Percentiles rank a stretch among this genome's conserved stretches.
These are phyloP conservation scores for Kitagawia praeruptora DNA, from an alignment of 129 eudicot species.

Conservation along the genomic window DNA sequence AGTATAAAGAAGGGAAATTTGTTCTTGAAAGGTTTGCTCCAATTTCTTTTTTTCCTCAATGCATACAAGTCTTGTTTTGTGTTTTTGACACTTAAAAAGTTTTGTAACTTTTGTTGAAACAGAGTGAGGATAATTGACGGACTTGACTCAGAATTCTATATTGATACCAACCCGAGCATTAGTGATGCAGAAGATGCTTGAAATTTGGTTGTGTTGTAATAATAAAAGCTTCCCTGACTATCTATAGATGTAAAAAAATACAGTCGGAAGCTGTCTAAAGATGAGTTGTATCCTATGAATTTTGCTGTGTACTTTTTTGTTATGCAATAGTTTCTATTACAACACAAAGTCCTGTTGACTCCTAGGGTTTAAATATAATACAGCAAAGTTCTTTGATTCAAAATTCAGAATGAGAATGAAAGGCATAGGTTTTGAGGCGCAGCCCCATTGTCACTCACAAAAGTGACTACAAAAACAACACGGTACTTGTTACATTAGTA, in stretches of 20 bases:
- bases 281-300: not conserved
- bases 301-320: not conserved
- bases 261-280: not conserved
- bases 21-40: conserved; percentile 27
- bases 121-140: conserved; percentile 81
- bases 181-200: conserved; percentile 70
- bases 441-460: not conserved
- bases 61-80: not conserved
- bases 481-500: not conserved
- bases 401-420: not conserved
- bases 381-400: not conserved
- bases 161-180: conserved; percentile 60
- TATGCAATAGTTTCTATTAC: not conserved
- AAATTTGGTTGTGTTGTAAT: not conserved
- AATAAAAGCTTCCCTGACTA: not conserved
- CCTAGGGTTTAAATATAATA: no score
- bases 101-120: conserved; percentile 14
- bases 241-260: not conserved
- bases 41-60: not conserved
- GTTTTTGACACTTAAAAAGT: not conserved
- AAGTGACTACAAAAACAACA: conserved; percentile 48
- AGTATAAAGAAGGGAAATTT: conserved; percentile 24
- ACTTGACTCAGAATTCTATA: conserved; percentile 68
- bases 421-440: not conserved
- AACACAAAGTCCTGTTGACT: not conserved